A percentile compares a stretch with the other conserved stretches of the same genome.
Conservation (phyloP, 1,139 yeast species). For the Geotrichum bryndzae region DNA sequence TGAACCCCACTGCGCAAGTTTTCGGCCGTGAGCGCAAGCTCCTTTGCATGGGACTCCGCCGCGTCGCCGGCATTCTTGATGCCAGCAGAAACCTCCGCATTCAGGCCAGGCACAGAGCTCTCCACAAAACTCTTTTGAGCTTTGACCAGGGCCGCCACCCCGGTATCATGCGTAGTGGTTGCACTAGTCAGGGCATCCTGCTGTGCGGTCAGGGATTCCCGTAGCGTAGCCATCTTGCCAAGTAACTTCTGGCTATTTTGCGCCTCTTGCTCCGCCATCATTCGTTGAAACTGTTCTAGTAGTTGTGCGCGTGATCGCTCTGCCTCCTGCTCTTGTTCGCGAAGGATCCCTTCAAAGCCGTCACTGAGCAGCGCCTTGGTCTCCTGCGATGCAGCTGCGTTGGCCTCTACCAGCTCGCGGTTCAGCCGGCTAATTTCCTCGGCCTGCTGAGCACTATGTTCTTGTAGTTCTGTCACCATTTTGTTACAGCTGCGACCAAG, state of each 20-base stretch:
- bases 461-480: constrained; percentile 6
- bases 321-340: constrained; percentile 7
- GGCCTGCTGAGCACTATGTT: constrained; percentile 15
- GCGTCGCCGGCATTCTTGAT: not conserved
- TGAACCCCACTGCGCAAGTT: constrained; percentile 2
- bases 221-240: constrained; percentile 2
- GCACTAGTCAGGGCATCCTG: constrained; percentile 1
- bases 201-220: not conserved
- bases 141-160: not conserved
- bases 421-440: constrained; percentile 1
- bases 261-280: constrained; percentile 10
- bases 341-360: not conserved
- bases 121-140: not conserved
- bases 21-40: not conserved
- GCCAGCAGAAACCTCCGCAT: not conserved
- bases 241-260: not conserved
- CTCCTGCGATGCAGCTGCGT: not conserved
- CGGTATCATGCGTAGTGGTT: not conserved
- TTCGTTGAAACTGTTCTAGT: constrained; percentile 9
- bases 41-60: not conserved
- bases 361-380: not conserved
- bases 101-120: not conserved
- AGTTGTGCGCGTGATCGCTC: constrained; percentile 11
- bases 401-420: not conserved
- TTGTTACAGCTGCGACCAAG: not conserved